Evolutionary conservation across 2,329 filamentous ascomycete species (phyloP).

Genomic region (Sarocladium kiliense): DNA sequence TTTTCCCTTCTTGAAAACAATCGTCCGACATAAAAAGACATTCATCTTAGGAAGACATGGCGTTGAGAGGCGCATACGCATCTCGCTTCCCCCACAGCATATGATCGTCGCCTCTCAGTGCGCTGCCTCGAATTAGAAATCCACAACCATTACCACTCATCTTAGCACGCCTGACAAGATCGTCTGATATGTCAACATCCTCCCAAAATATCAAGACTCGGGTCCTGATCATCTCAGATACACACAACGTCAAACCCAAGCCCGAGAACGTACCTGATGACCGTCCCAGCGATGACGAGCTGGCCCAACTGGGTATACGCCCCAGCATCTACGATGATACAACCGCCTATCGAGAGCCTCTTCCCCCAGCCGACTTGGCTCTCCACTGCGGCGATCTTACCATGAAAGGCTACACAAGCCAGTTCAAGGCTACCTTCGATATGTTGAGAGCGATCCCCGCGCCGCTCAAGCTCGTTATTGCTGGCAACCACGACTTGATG

Average conservation of each 20-base stretch:
- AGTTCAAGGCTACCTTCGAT: slow-evolving; percentile 35
- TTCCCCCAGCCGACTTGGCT: slow-evolving; percentile 37
- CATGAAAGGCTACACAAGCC: slow-evolving; percentile 30
- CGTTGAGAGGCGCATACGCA: too few relatives aligned
- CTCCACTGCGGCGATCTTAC: slow-evolving; percentile 52
- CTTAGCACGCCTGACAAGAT: not conserved
- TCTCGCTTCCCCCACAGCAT: too few relatives aligned
- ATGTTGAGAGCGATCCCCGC: slow-evolving; percentile 37
- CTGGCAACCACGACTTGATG: slow-evolving; percentile 49
- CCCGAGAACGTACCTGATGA: slow-evolving; percentile 10
- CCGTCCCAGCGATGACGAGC: slow-evolving; percentile 6
- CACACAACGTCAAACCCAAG: slow-evolving; percentile 23
- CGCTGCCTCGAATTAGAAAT: too few relatives aligned
- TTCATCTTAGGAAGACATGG: too few relatives aligned
- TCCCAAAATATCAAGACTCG: slow-evolving; percentile 26
- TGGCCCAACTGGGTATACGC: not conserved
- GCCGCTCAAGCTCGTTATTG: slow-evolving; percentile 48
- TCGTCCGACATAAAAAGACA: too few relatives aligned
- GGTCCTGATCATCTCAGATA: slow-evolving; percentile 35
- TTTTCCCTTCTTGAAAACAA: too few relatives aligned
- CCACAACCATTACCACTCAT: too few relatives aligned
- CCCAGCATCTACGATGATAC: slow-evolving; percentile 19
- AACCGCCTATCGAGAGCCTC: slow-evolving; percentile 25
- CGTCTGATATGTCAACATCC: not conserved
- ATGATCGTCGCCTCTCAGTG: too few relatives aligned